Evolutionary conservation across 2,329 filamentous ascomycete genomes (phyloP), one percentile per base, ranked within the genome.

Genomic region (Colletotrichum liriopes): DNA sequence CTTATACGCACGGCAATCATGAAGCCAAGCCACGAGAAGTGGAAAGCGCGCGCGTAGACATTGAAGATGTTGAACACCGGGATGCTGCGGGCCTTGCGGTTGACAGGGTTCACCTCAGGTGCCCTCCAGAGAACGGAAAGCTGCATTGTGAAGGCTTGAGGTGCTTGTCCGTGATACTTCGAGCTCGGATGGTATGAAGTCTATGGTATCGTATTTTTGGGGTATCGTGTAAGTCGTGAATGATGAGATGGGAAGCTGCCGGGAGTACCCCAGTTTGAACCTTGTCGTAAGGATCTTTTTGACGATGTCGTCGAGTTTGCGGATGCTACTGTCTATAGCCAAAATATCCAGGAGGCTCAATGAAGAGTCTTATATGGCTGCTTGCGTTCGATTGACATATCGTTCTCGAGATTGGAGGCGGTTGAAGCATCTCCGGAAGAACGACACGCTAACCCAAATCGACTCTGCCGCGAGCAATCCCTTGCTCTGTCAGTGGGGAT

Each of bases 21-120:
- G 82, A 96, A 96, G 2, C 93, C 93, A 59, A 95, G 88, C 91
- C 93, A 96, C 1, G 93, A 93, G 84, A 97, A 97, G 86, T 95
- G 94, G 82, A 97, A 97, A 0, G 96, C 94, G 8, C 94, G 89
- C 47, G 94, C 95, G 85, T 98, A 95, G 76, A 91, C 85, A 80
- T 97, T 88, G 77, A 95, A 79, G 0, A 92, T 89, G 80, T 97
- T 97, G 73, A 98, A 84, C 29, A 94, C 81, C 0, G 95, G 95
- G 58, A 98, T 90, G 0, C 93, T 93, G 72, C 89, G 90, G 65
- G 95, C 95, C 81, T 98, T 98, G 71, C 89, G 88, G 84, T 93
- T 98, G 84, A 94, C 89, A 12, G 94, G 94, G 81, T 97, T 97
- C 83, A 97, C 84, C 80, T 93, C 90, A 51, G 94, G 94, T 41